Evolutionary conservation across 768 basidiomycete genomes (phyloP).

Genomic region (Strobilomyces dryophilus): DNA sequence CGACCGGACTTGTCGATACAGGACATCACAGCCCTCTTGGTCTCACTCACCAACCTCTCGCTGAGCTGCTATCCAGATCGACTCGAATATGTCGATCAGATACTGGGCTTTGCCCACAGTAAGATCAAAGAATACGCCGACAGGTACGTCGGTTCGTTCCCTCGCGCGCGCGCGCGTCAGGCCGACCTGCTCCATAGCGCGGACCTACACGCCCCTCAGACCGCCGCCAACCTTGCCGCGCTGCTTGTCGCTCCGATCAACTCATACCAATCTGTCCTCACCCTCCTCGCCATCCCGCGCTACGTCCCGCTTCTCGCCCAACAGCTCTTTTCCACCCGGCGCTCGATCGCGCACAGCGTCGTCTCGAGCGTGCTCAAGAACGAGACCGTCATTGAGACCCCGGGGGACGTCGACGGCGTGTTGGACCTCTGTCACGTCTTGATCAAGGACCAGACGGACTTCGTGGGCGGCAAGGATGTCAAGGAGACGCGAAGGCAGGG

Average conservation of each 20-base stretch:
- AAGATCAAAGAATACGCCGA: constrained; percentile 84
- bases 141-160: constrained; percentile 43
- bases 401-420: constrained; percentile 92
- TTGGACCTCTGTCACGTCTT: constrained; percentile 90
- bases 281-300: constrained; percentile 91
- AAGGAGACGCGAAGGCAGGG: constrained; percentile 55
- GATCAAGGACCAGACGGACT: constrained; percentile 79
- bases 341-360: constrained; percentile 91
- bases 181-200: constrained; percentile 44
- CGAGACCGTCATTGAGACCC: constrained; percentile 89
- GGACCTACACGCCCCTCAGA: constrained; percentile 84
- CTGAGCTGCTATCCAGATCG: constrained; percentile 96
- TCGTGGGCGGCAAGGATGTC: constrained; percentile 30
- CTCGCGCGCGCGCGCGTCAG: neutral
- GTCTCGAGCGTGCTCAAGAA: constrained; percentile 95
- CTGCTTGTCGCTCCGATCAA: constrained; percentile 93
- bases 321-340: constrained; percentile 87
- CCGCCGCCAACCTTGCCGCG: constrained; percentile 85
- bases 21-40: constrained; percentile 93
- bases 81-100: constrained; percentile 95
- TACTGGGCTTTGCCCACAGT: constrained; percentile 81
- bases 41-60: constrained; percentile 92
- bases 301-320: constrained; percentile 79
- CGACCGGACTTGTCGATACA: constrained; percentile 97
- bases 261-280: constrained; percentile 93